Base-by-base conservation (phyloP, 75 land plant species). In the Cupressus sempervirens region DNA sequence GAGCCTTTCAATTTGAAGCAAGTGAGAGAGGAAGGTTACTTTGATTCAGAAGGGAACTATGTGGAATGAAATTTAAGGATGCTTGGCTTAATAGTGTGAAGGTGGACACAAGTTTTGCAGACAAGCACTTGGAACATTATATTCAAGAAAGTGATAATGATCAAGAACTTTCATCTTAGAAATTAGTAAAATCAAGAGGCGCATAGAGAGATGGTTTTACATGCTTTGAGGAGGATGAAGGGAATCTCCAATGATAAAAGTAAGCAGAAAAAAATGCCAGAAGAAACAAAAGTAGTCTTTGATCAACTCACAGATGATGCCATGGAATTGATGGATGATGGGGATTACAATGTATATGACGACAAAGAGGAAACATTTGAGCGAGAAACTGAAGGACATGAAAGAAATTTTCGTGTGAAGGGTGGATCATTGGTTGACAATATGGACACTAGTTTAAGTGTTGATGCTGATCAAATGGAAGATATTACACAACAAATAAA, bases 301-400 rank as follows among this genome's bases (percentile, higher is more conserved):
- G 98, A 97, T 82, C 93, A 90, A 85, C 91, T 97, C 50, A 97
- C 98, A 36, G 99, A 97, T 80, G 96, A 95, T 91, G 91, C 99
- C 30, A 93, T 96, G 98, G 93, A 90, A 86, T 88, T 97, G 32
- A 84, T 97, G 93, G 96, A 97, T 67, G 87, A 92, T 92, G 99
- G 99, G 62, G 98, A 96, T 43, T 90, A 88, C 86, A 89, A 97
- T 92, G 97, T 95, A 40, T 97, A 97, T 83, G 76, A 94, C 56
- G 95, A 95, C 67, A 82, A 87, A 30, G 89, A 94, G 86, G 95
- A 95, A 84, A 91, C 89, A 35, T 94, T 97, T 86, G 86, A 90
- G 50, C 90, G 98, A 74, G 99, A 97, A 81, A 95, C 99, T 89
- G 99, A n/a, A n/a, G n/a, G n/a, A n/a, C n/a, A n/a, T n/a, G n/a